Percentiles rank a stretch among this genome's conserved stretches.
phyloP scores from a whole-genome alignment of 2,329 filamentous ascomycete genomes.

The Xylariaceae sp. region DNA sequence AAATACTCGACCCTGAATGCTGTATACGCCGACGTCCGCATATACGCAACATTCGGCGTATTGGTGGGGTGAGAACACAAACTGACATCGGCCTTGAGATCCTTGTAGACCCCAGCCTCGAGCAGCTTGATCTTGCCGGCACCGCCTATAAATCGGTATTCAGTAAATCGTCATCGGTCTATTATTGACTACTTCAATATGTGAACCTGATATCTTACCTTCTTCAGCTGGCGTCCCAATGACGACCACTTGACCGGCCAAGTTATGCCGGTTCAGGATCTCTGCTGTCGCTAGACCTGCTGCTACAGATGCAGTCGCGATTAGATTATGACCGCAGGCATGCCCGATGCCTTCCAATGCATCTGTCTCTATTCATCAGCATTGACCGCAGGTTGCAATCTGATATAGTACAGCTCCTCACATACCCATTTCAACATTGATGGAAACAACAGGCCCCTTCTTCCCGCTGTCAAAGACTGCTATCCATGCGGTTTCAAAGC shows the following conservation, averaged over 20 bases:
- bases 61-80: slow-evolving; percentile 42
- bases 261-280: slow-evolving; percentile 36
- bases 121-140: slow-evolving; percentile 47
- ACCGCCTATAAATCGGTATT: slow-evolving; percentile 31
- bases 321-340: slow-evolving; percentile 52
- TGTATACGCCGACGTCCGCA: slow-evolving; percentile 48
- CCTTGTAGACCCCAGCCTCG: slow-evolving; percentile 40
- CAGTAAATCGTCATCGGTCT: background rate
- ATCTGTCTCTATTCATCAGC: slow-evolving; percentile 33
- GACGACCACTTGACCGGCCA: slow-evolving; percentile 42
- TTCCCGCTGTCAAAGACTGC: slow-evolving; percentile 44
- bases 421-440: slow-evolving; percentile 44
- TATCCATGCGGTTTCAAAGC: slow-evolving; percentile 48
- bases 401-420: background rate
- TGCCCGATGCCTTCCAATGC: slow-evolving; percentile 47
- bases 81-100: slow-evolving; percentile 35
- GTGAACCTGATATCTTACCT: slow-evolving; percentile 26
- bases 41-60: slow-evolving; percentile 41
- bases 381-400: background rate
- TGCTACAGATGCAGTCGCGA: slow-evolving; percentile 44
- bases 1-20: slow-evolving; percentile 47
- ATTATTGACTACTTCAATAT: background rate
- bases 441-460: slow-evolving; percentile 42
- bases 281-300: slow-evolving; percentile 44
- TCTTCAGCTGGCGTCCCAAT: slow-evolving; percentile 52